phyloP scores from a whole-genome alignment of 1,139 yeast genomes.

The Casaregolazyma lundiana region DNA sequence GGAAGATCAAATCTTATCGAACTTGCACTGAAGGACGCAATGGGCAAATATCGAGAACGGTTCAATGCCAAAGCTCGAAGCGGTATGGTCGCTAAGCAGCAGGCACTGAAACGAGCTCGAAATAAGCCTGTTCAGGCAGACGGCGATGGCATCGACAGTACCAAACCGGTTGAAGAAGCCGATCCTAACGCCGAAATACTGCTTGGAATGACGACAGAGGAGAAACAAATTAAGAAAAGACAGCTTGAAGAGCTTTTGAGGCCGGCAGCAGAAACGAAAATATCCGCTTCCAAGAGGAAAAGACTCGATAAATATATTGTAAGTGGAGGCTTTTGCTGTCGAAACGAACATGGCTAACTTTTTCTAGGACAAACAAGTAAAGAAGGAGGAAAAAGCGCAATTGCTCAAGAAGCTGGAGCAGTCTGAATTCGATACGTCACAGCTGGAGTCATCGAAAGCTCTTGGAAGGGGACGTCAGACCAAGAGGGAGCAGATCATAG shows the following conservation, averaged over 20 bases:
- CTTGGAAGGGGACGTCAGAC: constrained; percentile 78
- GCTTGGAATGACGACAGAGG: constrained; percentile 47
- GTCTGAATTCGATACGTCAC: constrained; percentile 55
- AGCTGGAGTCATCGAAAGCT: constrained; percentile 65
- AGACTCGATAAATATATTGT: constrained; percentile 43
- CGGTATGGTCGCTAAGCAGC: constrained; percentile 80
- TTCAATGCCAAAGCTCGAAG: constrained; percentile 83
- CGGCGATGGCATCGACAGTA: constrained; percentile 25
- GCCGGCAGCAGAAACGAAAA: constrained; percentile 48
- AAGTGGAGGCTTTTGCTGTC: constrained; percentile 57
- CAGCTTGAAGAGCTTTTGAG: constrained; percentile 56
- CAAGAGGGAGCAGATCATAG: constrained; percentile 62
- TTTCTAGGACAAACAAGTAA: constrained; percentile 76
- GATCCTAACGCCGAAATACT: constrained; percentile 63
- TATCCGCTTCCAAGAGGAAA: constrained; percentile 71
- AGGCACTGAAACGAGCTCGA: constrained; percentile 61
- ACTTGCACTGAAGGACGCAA: no score
- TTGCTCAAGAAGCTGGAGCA: constrained; percentile 72
- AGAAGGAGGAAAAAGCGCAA: constrained; percentile 81
- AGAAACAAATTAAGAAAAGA: constrained; percentile 61
- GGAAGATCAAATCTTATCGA: no score
- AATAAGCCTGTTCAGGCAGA: constrained; percentile 52
- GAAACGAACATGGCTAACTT: no score
- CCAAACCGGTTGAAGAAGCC: constrained; percentile 4
- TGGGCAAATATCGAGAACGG: constrained; percentile 80